Base-by-base conservation (phyloP, 225 moss, liverwort and hornwort genomes). In the Bryoerythrophyllum caledonicum region DNA sequence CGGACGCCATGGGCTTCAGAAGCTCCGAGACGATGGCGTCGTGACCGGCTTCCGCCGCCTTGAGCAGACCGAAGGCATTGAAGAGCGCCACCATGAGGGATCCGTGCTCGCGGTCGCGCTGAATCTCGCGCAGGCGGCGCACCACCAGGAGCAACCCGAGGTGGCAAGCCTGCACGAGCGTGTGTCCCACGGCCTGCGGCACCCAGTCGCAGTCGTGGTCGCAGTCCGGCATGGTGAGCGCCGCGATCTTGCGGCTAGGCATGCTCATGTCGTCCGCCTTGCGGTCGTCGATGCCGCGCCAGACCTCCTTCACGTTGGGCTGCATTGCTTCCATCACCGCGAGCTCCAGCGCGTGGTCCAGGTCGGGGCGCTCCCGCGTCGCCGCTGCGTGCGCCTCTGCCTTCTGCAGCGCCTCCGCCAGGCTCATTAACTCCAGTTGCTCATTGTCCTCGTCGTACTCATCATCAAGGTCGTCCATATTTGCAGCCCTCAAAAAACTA, bases 161-260 rank as follows among this genome's bases (percentile, higher is more conserved):
- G 3, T 44, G 66, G 10, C 67, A 60, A 2, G 73, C 81, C 13
- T 62, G 57, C 13, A 77, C 81, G 4, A 82, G 71, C 19, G 67
- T 72, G 51, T 81, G 77, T 4, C 81, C 81, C 19, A 68, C 54
- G 12, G 73, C 77, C 46, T 76, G 81, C 11, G 81, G 81, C 19
- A 71, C 57, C 78, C 72, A 71, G 78, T 78, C 71, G 71, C 57
- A 78, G 20, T 65, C 80, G 26, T 55, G 24, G 56, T 68, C 64
- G 64, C 70, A 81, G 56, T 71, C 76, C 26, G 0, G 63, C 70
- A 56, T 76, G 25, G 76, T 64, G 35, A 81, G 74, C 59, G 53
- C 80, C 13, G 80, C 80, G 5, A 81, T 15, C 35, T 76, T 81
- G 5, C 80, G 63, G 41, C 56, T 63, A 0, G 80, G 69, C 16